Percentiles rank a stretch among this genome's conserved stretches.
phyloP scores from a whole-genome alignment of 2,329 filamentous ascomycete genomes.

The Aspergillus intermedius region DNA sequence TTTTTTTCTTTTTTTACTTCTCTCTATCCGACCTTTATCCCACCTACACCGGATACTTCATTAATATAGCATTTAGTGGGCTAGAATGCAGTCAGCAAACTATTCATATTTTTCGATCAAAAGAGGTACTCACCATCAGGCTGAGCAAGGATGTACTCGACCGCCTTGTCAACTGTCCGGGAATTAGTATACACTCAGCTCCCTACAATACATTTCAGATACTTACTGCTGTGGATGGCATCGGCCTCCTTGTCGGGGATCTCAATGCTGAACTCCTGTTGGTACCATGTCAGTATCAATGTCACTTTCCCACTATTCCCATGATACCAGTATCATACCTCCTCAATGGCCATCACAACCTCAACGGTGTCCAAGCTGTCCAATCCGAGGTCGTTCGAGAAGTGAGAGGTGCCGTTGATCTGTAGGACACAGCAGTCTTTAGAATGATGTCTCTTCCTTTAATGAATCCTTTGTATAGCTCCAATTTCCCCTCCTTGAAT shows the following conservation, averaged over 20 bases:
- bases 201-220: no score
- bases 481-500: not conserved
- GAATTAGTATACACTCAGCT: slow-evolving; percentile 3
- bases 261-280: slow-evolving; percentile 79
- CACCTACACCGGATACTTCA: slow-evolving; percentile 18
- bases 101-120: not conserved
- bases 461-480: not conserved
- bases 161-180: slow-evolving; percentile 76
- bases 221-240: slow-evolving; percentile 84
- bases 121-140: slow-evolving; percentile 68
- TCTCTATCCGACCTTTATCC: slow-evolving; percentile 24
- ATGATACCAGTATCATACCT: slow-evolving; percentile 50
- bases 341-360: slow-evolving; percentile 99
- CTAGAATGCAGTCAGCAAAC: slow-evolving; percentile 19
- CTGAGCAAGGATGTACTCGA: slow-evolving; percentile 88
- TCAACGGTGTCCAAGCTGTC: slow-evolving; percentile 98
- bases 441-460: slow-evolving; percentile 12
- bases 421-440: slow-evolving; percentile 36
- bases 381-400: slow-evolving; percentile 92
- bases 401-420: slow-evolving; percentile 81
- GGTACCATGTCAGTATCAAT: slow-evolving; percentile 7
- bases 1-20: slow-evolving; percentile 16
- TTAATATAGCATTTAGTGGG: slow-evolving; percentile 31
- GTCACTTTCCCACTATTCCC: slow-evolving; percentile 11
- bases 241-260: slow-evolving; percentile 97